These are phyloP conservation scores for Coemansia sp. DNA, from an alignment of 192 early-diverging fungal species.

Conservation along the genomic window DNA sequence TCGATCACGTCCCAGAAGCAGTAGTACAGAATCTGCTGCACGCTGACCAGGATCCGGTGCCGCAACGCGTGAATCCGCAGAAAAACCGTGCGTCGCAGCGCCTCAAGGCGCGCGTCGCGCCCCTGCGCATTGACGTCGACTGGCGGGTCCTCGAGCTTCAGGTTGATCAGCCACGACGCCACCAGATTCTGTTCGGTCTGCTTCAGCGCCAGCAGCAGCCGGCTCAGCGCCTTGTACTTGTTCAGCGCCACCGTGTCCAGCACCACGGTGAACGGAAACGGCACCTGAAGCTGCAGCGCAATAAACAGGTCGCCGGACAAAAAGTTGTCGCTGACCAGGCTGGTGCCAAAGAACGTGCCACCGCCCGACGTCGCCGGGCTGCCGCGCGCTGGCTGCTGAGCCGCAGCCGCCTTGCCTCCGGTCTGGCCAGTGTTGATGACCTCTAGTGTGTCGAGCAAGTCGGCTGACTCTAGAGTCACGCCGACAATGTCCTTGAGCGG, in stretches of 20 bases:
- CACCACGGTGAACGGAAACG: constrained; percentile 87
- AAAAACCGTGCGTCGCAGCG: constrained; percentile 53
- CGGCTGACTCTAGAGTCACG: constrained; percentile 70
- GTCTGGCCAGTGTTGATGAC: constrained; percentile 16
- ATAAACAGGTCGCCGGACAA: constrained; percentile 71
- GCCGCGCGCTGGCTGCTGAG: background rate
- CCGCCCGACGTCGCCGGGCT: too few relatives aligned
- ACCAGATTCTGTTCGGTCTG: constrained; percentile 82
- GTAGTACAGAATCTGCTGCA: constrained; percentile 90
- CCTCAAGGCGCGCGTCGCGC: constrained; percentile 39
- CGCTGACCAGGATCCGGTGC: constrained; percentile 80
- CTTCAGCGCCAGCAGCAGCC: constrained; percentile 83
- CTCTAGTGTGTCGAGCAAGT: constrained; percentile 52
- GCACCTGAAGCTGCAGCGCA: constrained; percentile 74
- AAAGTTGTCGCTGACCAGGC: constrained; percentile 26
- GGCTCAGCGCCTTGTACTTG: constrained; percentile 89
- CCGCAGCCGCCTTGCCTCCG: too few relatives aligned
- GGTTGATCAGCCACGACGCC: constrained; percentile 61
- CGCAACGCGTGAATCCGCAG: constrained; percentile 69
- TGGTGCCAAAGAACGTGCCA: constrained; percentile 15
- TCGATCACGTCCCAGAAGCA: constrained; percentile 90
- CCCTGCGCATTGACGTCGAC: constrained; percentile 17
- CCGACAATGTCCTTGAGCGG: constrained; percentile 84
- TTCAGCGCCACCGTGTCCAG: constrained; percentile 76
- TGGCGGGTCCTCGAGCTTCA: constrained; percentile 37